Percentiles rank a stretch among this genome's conserved stretches.
phyloP scores from a whole-genome alignment of 169 alveolate species.

The Theileria parva region DNA sequence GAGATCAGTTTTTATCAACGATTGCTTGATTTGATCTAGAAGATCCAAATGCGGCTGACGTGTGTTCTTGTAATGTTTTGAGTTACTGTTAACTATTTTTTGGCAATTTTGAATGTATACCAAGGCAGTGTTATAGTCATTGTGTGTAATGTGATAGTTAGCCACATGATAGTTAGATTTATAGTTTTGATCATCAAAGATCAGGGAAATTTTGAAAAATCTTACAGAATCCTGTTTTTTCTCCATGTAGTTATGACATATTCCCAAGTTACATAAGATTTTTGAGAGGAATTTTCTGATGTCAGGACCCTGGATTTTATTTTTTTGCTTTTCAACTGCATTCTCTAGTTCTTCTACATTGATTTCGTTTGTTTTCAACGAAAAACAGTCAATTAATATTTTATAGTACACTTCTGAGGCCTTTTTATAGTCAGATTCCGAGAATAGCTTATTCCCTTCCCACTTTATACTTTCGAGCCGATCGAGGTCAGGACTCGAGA shows the following conservation, averaged over 20 bases:
- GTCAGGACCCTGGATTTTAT: not conserved
- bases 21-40: slow-evolving; percentile 2
- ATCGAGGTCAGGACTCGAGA: not conserved
- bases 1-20: not conserved
- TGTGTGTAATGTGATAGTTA: slow-evolving; percentile 15
- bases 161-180: slow-evolving; percentile 58
- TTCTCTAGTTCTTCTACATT: not conserved
- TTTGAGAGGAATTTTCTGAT: slow-evolving; percentile 28
- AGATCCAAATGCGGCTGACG: slow-evolving; percentile 46
- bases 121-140: slow-evolving; percentile 35
- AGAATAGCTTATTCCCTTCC: slow-evolving; percentile 30
- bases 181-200: slow-evolving; percentile 50
- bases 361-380: not conserved
- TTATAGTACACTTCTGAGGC: slow-evolving; percentile 42
- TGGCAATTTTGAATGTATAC: slow-evolving; percentile 38
- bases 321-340: not conserved
- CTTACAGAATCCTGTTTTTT: not conserved
- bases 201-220: slow-evolving; percentile 32
- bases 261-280: slow-evolving; percentile 49
- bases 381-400: slow-evolving; percentile 7
- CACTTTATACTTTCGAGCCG: slow-evolving; percentile 8
- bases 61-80: not conserved
- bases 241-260: slow-evolving; percentile 26
- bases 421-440: slow-evolving; percentile 8
- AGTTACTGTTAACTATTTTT: slow-evolving; percentile 24